phyloP scores from a whole-genome alignment of 768 basidiomycete species.

The Hygrocybe coccinea region DNA sequence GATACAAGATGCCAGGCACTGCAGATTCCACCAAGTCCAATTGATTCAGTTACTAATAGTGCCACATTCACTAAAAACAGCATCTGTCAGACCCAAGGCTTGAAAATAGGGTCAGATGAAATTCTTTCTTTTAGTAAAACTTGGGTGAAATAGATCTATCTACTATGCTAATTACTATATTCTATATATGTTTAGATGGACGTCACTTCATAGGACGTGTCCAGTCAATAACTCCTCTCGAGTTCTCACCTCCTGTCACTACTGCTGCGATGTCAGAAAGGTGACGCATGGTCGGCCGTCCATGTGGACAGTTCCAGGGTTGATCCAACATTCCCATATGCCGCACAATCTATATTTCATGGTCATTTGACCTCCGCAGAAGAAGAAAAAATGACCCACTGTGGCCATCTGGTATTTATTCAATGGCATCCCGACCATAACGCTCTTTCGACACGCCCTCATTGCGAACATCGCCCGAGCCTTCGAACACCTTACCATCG shows the following conservation, averaged over 20 bases:
- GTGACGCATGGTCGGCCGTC: slow-evolving; percentile 79
- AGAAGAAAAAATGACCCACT: slow-evolving; percentile 35
- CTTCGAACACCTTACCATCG: slow-evolving; percentile 90
- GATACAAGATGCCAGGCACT: too few species aligned
- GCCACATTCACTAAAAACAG: too few species aligned
- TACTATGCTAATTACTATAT: too few species aligned
- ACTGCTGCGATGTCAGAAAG: slow-evolving; percentile 46
- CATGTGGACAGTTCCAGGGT: slow-evolving; percentile 88
- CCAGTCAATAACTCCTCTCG: slow-evolving; percentile 2
- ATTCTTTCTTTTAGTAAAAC: too few species aligned
- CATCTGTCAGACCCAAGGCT: too few species aligned
- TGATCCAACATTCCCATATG: slow-evolving; percentile 85
- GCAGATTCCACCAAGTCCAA: too few species aligned
- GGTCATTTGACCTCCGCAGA: neutral
- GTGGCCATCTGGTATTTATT: slow-evolving; percentile 71
- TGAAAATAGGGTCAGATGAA: too few species aligned
- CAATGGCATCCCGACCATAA: slow-evolving; percentile 90
- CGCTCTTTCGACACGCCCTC: slow-evolving; percentile 91
- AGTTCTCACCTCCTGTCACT: neutral
- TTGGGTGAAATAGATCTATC: too few species aligned
- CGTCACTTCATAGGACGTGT: neutral
- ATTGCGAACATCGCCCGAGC: slow-evolving; percentile 94
- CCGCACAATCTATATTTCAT: slow-evolving; percentile 53
- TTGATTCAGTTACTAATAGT: too few species aligned
- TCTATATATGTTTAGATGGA: too few species aligned